Conservation (phyloP, 2,329 filamentous ascomycete species). For the Penicillium brevicompactum region DNA sequence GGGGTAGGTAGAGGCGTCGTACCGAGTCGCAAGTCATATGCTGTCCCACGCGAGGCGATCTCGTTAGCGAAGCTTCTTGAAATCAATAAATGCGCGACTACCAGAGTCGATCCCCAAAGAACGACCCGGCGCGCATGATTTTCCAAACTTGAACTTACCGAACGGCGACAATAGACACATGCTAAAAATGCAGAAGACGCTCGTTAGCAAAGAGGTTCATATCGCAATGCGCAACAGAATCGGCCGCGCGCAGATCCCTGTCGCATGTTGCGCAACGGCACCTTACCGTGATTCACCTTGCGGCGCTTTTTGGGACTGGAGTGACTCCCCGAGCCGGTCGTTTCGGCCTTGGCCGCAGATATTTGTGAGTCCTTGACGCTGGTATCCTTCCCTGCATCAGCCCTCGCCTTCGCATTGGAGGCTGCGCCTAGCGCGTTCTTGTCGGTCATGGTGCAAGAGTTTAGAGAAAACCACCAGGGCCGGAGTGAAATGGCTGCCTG, state of each 20-base stretch:
- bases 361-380: conserved; percentile 33
- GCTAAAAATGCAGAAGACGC: conserved; percentile 56
- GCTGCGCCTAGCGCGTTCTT: conserved; percentile 26
- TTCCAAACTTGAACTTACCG: conserved; percentile 64
- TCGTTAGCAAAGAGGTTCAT: conserved; percentile 27
- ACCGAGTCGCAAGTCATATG: conserved; percentile 93
- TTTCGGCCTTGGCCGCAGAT: conserved; percentile 38
- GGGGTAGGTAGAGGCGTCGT: conserved; percentile 45
- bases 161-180: conserved; percentile 86
- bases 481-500: conserved; percentile 26
- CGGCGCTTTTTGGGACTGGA: conserved; percentile 76
- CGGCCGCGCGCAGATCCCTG: conserved; percentile 25
- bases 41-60: conserved; percentile 55
- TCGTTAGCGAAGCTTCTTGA: conserved; percentile 48
- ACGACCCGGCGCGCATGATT: conserved; percentile 18
- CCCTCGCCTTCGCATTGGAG: conserved; percentile 26
- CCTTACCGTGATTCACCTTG: conserved; percentile 85
- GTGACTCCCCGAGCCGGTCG: conserved; percentile 35
- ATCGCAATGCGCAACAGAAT: conserved; percentile 17
- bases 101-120: conserved; percentile 14
- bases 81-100: conserved; percentile 2
- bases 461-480: conserved; percentile 22
- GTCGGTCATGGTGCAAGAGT: conserved; percentile 32
- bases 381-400: conserved; percentile 30
- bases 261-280: conserved; percentile 28